Base-by-base conservation (phyloP, 2,329 filamentous ascomycete genomes). In the Cryphonectria carpinicola region DNA sequence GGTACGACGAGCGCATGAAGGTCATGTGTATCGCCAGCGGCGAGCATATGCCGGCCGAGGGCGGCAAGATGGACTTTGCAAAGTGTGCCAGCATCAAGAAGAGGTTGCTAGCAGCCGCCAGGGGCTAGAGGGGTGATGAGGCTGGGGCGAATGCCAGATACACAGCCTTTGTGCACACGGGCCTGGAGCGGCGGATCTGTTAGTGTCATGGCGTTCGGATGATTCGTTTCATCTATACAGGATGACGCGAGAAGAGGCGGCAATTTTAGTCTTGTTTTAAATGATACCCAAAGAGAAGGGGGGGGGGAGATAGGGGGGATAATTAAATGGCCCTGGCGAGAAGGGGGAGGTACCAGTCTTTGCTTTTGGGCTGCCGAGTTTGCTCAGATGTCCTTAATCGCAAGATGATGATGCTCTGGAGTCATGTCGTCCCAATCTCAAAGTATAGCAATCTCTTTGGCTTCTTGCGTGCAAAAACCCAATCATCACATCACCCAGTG, bases 11-110 rank as follows among this genome's bases (percentile, higher is more conserved):
- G 68, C 92, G 94, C 74, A 99, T 99, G 95, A 93, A 91, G 77
- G 90, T 98, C 46, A 88, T 98, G 75, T 97, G 94, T 79, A 98
- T 99, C 79, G 94, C 94, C 72, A 96, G 92, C 78, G 96, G 96
- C 64, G 93, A 97, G 76, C 82, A 89, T 73, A 89, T 92, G 85
- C 88, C 89, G 13, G 77, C 81, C 39, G 84, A 89, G 72, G 84
- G 84, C 28, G 79, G 78, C 68, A 84, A 83, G 78, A 78, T 88
- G 61, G 85, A 88, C 76, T 87, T 88, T 72, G 76, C 74, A 37
- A 78, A 81, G 43, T 82, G 86, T 68, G 76, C 87, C n/a, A 77
- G 74, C 46, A 80, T 84, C 61, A 84, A 86, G 76, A 81, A 78
- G 73, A 73, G 75, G 13, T 70, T 84, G 49, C 78, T 82, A 77